Evolutionary conservation across 2,329 filamentous ascomycete species (phyloP), one percentile per base, ranked within the genome.

Genomic region (Scedosporium minutisporum): DNA sequence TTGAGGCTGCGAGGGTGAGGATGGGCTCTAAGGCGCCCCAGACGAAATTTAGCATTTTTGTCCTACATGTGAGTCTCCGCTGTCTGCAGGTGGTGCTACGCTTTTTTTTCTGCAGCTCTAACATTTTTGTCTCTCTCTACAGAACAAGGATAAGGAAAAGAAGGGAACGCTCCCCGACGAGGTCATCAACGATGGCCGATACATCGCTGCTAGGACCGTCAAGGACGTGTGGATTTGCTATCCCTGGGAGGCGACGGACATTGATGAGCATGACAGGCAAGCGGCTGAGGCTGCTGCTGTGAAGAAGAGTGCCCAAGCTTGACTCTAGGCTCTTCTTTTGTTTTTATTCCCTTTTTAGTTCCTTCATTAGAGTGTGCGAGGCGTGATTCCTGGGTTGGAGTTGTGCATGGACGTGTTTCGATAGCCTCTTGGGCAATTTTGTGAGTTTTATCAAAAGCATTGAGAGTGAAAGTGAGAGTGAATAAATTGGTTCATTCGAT

Each of bases 221-320:
- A 85, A 84, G n/a, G 93, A 99, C 76, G 88, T 92, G 67, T 99
- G 95, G 95, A 97, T 97, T 74, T 96, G 91, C 82, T 99, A 99
- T 78, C 95, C 95, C 16, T 99, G 95, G 95, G 95, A 97, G 80
- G 95, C 95, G 53, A 88, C 78, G 41, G 90, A 97, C 73, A 97
- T 97, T 71, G 91, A 96, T 29, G 90, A 93, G 82, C 93, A 97
- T 74, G 93, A 97, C 76, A 76, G 78, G 64, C 73, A 87, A 63
- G 89, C 91, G 18, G 78, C 78, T 65, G 75, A 79, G 68, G 65
- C 65, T 23, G 75, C 79, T 68, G 67, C 67, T 18, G 16, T 46
- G 18, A 33, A 38, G 61, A 62, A 62, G 42, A 38, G 58, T 9
- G 18, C 42, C n/a, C 3, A 38, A 23, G 16, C 25, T 58, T 58